phyloP scores from a whole-genome alignment of 306 rosid genomes.

The Cucurbita moschata region DNA sequence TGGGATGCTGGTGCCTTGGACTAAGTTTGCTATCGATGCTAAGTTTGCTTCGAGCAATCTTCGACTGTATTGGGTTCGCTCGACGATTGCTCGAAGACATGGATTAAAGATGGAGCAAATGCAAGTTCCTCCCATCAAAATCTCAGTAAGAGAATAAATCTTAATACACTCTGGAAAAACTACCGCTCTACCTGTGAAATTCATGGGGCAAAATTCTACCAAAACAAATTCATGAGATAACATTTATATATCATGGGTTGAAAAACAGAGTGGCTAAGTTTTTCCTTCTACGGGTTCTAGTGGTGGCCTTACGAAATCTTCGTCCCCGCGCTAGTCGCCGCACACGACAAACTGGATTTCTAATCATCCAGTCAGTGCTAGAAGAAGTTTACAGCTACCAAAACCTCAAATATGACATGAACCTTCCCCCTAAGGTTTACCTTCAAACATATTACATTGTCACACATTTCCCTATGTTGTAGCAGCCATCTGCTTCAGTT shows the following conservation, averaged over 20 bases:
- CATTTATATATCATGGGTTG: not conserved
- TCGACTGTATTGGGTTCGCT: slow-evolving; percentile 14
- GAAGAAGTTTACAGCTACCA: not conserved
- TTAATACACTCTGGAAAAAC: not conserved
- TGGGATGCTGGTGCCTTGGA: slow-evolving; percentile 14
- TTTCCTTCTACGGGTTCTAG: not conserved
- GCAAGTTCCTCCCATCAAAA: not conserved
- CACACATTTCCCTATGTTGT: slow-evolving; percentile 18
- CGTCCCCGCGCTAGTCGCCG: not conserved
- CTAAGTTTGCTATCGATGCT: slow-evolving; percentile 11
- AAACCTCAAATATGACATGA: not conserved
- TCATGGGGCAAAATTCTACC: not conserved
- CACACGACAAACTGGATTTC: not conserved
- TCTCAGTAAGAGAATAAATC: not conserved
- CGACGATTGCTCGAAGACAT: slow-evolving; percentile 9
- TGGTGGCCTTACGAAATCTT: not conserved
- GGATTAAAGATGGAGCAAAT: slow-evolving; percentile 9
- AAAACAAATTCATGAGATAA: not conserved
- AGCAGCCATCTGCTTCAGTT: slow-evolving; percentile 42
- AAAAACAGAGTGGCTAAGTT: not conserved
- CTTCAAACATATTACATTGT: not conserved
- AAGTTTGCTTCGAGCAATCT: not conserved
- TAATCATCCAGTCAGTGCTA: not conserved
- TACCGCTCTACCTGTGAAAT: not conserved
- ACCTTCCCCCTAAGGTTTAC: not conserved